Conservation (phyloP, 495 filamentous ascomycete species). For the Aspergillus cristatus region DNA sequence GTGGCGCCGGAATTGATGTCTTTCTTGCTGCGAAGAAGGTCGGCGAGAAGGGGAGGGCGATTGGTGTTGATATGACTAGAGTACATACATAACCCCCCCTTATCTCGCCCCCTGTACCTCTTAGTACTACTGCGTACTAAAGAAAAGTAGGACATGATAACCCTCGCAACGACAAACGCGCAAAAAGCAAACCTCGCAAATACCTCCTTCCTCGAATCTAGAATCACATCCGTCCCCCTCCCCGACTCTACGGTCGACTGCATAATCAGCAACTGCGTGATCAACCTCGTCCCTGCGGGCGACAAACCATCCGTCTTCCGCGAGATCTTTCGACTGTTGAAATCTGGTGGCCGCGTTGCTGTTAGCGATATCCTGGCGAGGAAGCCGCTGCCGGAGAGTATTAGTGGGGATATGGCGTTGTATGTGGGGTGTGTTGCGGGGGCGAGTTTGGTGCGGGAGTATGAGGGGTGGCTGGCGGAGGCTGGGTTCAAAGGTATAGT, state of each 20-base stretch:
- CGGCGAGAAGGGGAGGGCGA: slow-evolving; percentile 42
- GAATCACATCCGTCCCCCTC: slow-evolving; percentile 46
- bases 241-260: slow-evolving; percentile 38
- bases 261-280: slow-evolving; percentile 56
- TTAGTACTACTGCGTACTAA: slow-evolving; percentile 2
- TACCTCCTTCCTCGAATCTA: slow-evolving; percentile 41
- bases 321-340: slow-evolving; percentile 54
- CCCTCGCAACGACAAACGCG: slow-evolving; percentile 33
- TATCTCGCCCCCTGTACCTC: not conserved
- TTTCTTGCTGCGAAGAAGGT: slow-evolving; percentile 52
- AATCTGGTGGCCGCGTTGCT: slow-evolving; percentile 51
- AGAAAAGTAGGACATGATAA: slow-evolving; percentile 46
- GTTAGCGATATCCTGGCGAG: slow-evolving; percentile 56
- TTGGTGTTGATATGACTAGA: slow-evolving; percentile 62
- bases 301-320: slow-evolving; percentile 50
- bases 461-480: slow-evolving; percentile 44
- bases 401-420: slow-evolving; percentile 39
- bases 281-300: slow-evolving; percentile 52
- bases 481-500: slow-evolving; percentile 46
- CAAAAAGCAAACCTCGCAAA: slow-evolving; percentile 33
- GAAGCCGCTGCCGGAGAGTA: slow-evolving; percentile 37
- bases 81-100: slow-evolving; percentile 14
- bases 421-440: slow-evolving; percentile 57
- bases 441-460: slow-evolving; percentile 43
- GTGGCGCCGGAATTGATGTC: slow-evolving; percentile 55